A percentile compares a stretch with the other conserved stretches of the same genome.
These are phyloP conservation scores for Claviceps fusiformis DNA, from an alignment of 2,329 filamentous ascomycete genomes.

Conservation along the genomic window DNA sequence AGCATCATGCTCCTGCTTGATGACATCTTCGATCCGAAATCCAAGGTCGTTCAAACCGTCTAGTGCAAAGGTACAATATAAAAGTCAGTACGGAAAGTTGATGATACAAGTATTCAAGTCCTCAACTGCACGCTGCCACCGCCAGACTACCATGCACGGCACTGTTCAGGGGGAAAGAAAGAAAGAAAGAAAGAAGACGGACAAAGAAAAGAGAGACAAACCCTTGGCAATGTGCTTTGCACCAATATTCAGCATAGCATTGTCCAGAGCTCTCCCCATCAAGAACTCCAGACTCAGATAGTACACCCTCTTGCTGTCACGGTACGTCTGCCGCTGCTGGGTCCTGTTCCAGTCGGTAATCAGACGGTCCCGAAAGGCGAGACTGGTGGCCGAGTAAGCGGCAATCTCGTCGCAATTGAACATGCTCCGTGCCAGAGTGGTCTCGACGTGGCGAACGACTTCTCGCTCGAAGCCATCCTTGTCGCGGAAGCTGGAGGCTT, in stretches of 20 bases:
- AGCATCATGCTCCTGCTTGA: constrained; percentile 89
- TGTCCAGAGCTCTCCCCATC: constrained; percentile 93
- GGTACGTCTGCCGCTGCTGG: constrained; percentile 86
- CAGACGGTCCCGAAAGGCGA: constrained; percentile 86
- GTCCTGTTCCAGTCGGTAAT: constrained; percentile 97
- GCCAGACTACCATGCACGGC: too few species aligned
- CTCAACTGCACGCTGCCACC: too few species aligned
- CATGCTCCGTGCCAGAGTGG: constrained; percentile 84
- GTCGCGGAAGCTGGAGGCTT: constrained; percentile 55
- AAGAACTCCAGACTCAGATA: constrained; percentile 95
- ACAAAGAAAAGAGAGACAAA: constrained; percentile 29
- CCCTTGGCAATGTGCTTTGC: constrained; percentile 73
- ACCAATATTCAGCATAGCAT: constrained; percentile 94
- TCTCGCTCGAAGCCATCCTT: constrained; percentile 80
- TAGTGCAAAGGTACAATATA: constrained; percentile 20
- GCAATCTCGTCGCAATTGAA: constrained; percentile 97
- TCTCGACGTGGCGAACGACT: constrained; percentile 88
- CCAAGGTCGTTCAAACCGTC: constrained; percentile 79
- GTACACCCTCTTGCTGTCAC: constrained; percentile 87
- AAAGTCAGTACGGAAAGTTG: too few species aligned
- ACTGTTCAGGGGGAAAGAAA: not conserved
- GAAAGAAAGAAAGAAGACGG: too few species aligned
- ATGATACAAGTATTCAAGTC: too few species aligned
- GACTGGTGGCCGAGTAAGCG: constrained; percentile 77
- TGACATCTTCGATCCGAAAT: constrained; percentile 93